Evolutionary conservation across 2,329 filamentous ascomycete genomes (phyloP), one percentile per base, ranked within the genome.

Genomic region (Epichloe glyceriae): DNA sequence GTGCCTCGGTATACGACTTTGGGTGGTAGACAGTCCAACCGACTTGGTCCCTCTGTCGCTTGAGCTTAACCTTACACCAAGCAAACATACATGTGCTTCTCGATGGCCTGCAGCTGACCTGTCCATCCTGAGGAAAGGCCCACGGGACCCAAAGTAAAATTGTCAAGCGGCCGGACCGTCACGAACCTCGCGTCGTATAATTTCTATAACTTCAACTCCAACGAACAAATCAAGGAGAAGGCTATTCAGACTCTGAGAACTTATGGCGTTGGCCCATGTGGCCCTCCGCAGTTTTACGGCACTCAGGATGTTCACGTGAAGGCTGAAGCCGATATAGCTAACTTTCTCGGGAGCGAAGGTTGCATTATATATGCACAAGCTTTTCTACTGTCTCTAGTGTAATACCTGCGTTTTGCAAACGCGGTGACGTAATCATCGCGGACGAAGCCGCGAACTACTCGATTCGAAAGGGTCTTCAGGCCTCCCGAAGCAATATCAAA

Each of bases 231-330:
- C 61, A 95, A 95, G 63, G 89, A 96, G 60, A 94, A 95, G 67
- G 93, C 91, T 1, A 89, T 98, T 55, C 85, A 91, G 66, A 94
- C 90, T 0, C 78, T 98, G 39, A 86, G 91, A 53, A 95, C 87
- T 19, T 98, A 98, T 61, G 93, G 93, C 51, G 94, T 98, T 40
- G 94, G 93, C 8, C 91, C 93, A 52, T 98, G 93, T 65, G 93
- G 93, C 19, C 93, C 93, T 17, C 93, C 93, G 5, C 90, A 95
- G 56, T 98, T 98, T 72, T 98, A 98, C 71, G 93, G 90, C 57
- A 98, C 89, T 34, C 91, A 97, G 67, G 93, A 98, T 69, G 90
- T 97, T 44, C 93, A 98, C 68, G 91, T 96, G 80, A 93, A 94
- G 73, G 89, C 88, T 15, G 93, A 98, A 70, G 81, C 87, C 51